Evolutionary conservation across 768 basidiomycete genomes (phyloP).

Genomic region (Botryobasidium botryosum): DNA sequence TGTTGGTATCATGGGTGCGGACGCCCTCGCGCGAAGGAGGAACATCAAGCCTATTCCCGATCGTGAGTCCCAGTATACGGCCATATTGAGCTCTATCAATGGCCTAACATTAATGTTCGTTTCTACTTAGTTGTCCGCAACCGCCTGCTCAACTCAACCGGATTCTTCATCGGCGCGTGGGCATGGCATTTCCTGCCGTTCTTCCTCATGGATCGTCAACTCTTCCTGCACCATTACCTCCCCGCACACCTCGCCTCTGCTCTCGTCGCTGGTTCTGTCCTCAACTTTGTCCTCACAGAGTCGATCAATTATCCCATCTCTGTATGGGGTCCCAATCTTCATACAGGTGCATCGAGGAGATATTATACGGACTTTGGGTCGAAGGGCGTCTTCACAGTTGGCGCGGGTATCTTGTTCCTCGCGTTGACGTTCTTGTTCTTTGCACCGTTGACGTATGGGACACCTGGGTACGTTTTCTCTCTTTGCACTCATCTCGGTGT

Average conservation of each 20-base stretch:
- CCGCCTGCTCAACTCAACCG: conserved; percentile 85
- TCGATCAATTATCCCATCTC: conserved; percentile 86
- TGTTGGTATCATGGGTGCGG: conserved; percentile 78
- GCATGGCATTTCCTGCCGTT: conserved; percentile 91
- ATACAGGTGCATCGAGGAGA: background rate
- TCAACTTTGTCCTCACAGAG: conserved; percentile 82
- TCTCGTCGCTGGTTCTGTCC: conserved; percentile 77
- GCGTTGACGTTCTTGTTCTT: conserved; percentile 63
- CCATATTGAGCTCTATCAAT: background rate
- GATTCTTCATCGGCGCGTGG: conserved; percentile 93
- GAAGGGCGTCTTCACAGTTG: conserved; percentile 44
- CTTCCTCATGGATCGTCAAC: conserved; percentile 93
- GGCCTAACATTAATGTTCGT: no score
- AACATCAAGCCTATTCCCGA: conserved; percentile 74
- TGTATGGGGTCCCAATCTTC: no score
- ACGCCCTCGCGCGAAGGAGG: conserved; percentile 73
- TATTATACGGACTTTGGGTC: conserved; percentile 55
- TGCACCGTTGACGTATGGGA: conserved; percentile 86
- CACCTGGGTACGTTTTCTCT: conserved; percentile 60
- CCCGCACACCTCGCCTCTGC: conserved; percentile 91
- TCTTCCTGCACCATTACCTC: conserved; percentile 96
- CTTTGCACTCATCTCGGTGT: background rate
- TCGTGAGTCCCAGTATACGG: conserved; percentile 35
- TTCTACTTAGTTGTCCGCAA: conserved; percentile 84
- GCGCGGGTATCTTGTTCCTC: conserved; percentile 33